Conservation (phyloP, 306 rosid genomes). For the Castanea mollissima region DNA sequence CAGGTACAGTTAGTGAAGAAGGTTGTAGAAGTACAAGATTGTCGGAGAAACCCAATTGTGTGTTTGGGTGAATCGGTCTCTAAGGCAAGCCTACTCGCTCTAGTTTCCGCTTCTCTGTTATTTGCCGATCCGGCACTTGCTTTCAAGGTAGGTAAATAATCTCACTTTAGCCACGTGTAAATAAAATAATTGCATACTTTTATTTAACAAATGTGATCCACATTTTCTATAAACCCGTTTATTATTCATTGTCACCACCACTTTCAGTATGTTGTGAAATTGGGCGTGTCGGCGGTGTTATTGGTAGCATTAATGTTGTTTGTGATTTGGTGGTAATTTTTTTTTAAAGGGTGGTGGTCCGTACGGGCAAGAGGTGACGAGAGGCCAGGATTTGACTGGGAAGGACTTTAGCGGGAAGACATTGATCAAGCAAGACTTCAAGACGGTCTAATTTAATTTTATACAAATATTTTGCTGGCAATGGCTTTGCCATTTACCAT, state of each 20-base stretch:
- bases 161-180: too few species aligned
- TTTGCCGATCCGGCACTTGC: conserved; percentile 76
- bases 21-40: conserved; percentile 28
- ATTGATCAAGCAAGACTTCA: conserved; percentile 89
- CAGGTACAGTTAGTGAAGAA: conserved; percentile 31
- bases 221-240: too few species aligned
- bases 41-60: conserved; percentile 26
- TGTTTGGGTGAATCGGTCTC: conserved; percentile 47
- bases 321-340: too few species aligned
- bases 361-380: conserved; percentile 80
- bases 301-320: too few species aligned
- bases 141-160: conserved; percentile 41
- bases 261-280: too few species aligned
- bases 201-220: too few species aligned
- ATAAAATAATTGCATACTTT: too few species aligned
- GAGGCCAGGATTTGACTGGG: conserved; percentile 92
- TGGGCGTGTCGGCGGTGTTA: too few species aligned
- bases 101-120: conserved; percentile 72
- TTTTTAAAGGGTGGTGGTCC: conserved; percentile 81
- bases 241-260: too few species aligned
- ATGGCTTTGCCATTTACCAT: neutral
- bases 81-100: conserved; percentile 55
- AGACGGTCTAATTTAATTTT: conserved; percentile 54
- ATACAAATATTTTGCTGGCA: neutral
- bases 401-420: conserved; percentile 90